phyloP scores from a whole-genome alignment of 2,329 filamentous ascomycete genomes.

The Aureobasidium sp. region DNA sequence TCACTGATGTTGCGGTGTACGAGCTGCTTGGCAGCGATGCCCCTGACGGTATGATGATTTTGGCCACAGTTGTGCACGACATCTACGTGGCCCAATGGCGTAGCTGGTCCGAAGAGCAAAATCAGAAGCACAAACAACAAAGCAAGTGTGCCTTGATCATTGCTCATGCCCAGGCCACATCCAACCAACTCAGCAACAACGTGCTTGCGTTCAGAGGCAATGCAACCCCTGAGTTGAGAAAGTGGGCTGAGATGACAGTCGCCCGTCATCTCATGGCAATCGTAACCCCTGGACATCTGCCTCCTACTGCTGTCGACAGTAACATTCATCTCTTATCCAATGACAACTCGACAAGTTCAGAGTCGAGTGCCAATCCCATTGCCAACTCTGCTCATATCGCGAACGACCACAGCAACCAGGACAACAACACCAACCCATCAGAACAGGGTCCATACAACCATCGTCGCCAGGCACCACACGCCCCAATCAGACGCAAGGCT shows the following conservation, averaged over 20 bases:
- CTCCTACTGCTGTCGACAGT: background rate
- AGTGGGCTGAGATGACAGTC: background rate
- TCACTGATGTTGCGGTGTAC: background rate
- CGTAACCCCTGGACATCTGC: background rate
- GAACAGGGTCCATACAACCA: background rate
- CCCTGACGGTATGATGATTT: background rate
- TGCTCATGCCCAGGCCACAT: background rate
- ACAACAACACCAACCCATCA: background rate
- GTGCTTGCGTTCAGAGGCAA: background rate
- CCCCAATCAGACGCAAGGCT: background rate
- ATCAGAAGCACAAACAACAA: background rate
- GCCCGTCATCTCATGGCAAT: background rate
- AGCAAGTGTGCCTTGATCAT: background rate
- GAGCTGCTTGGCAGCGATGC: background rate
- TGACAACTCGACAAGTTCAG: too few relatives aligned
- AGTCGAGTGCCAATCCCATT: background rate
- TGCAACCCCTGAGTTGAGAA: background rate
- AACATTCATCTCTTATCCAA: too few relatives aligned
- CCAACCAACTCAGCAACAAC: conserved; percentile 1
- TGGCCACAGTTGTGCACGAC: background rate
- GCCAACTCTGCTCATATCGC: background rate
- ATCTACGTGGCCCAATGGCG: background rate
- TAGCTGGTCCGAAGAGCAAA: background rate
- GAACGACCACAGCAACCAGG: background rate
- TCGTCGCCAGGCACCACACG: background rate